Evolutionary conservation across 2,329 filamentous ascomycete species (phyloP), one percentile per base, ranked within the genome.

Genomic region (Diaporthe caulivora): DNA sequence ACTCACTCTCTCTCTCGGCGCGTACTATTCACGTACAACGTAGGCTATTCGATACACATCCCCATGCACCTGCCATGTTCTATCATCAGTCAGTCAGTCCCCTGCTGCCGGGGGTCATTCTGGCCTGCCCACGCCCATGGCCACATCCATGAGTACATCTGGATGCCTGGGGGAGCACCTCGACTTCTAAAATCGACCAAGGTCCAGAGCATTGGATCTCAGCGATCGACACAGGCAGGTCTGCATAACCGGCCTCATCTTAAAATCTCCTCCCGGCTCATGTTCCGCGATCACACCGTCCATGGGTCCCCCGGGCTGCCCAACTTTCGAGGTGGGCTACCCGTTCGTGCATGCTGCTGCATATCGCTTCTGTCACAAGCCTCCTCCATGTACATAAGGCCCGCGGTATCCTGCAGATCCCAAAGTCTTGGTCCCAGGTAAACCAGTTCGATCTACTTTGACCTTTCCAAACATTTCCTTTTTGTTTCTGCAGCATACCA

Each of bases 241-340:
- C 74, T 65, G 24, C 26, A 60, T 62, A 60, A 34, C 47, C 58
- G 74, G 74, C 72, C 74, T 75, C 74, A 75, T 74, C 57, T 75
- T 54, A 65, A 55, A 53, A 40, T 40, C 37, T 47, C 42, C 17
- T 34, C 24, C 47, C 57, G 70, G 60, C 26, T 40, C 69, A 24
- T 70, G 55, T 49, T 74, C 55, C 57, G 71, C 40, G 24, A 70
- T 29, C 57, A 58, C 58, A 49, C 37, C 37, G 58, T 51, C 34
- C 58, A 42, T 47, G 54, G 57, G 40, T 17, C 60, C 58, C 54
- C 58, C 34, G 60, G 37, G 34, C 70, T 54, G 37, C 15, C 51
- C 55, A 72, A 64, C 60, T 42, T 55, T 70, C 44, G 26, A 60
- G 64, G 60, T 60, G 54, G 71, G 71, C 71, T 64, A 68, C n/a